phyloP scores from a whole-genome alignment of 768 basidiomycete species.

The Chlorophyllum brunneum region DNA sequence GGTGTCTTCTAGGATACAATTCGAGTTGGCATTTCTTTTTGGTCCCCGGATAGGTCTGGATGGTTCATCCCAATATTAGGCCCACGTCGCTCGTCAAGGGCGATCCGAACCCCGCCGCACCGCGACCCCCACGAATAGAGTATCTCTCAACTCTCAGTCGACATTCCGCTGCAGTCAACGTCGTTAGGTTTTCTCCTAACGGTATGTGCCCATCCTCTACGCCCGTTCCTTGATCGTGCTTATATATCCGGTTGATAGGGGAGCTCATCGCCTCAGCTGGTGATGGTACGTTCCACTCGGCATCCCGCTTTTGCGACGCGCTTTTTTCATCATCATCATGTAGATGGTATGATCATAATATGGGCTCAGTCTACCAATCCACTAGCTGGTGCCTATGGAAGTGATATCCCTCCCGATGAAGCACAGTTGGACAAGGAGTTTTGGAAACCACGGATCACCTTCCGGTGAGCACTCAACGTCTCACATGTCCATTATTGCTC shows the following conservation, averaged over 20 bases:
- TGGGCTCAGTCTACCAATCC: conserved; percentile 85
- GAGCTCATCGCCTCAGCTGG: conserved; percentile 95
- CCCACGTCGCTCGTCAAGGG: conserved; percentile 50
- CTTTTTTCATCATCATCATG: conserved; percentile 12
- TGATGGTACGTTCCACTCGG: conserved; percentile 63
- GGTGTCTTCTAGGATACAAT: conserved; percentile 2
- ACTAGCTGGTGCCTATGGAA: conserved; percentile 73
- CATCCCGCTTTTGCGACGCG: conserved; percentile 9
- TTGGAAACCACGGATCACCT: conserved; percentile 87
- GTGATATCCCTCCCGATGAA: conserved; percentile 74
- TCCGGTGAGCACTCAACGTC: conserved; percentile 49
- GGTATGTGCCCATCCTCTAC: conserved; percentile 42
- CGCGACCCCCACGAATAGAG: conserved; percentile 78
- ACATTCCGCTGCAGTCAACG: conserved; percentile 94
- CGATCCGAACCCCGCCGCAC: conserved; percentile 22
- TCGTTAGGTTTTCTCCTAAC: conserved; percentile 92
- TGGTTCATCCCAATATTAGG: conserved; percentile 88
- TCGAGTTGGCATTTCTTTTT: too few species aligned
- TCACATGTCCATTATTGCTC: neutral
- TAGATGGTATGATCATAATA: conserved; percentile 96
- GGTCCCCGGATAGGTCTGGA: conserved; percentile 97
- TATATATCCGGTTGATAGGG: conserved; percentile 39
- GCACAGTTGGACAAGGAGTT: conserved; percentile 88
- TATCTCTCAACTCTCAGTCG: conserved; percentile 92
- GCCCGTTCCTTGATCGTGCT: neutral